Evolutionary conservation across 345 rosid species (phyloP).

Genomic region (Ceriops tagal): DNA sequence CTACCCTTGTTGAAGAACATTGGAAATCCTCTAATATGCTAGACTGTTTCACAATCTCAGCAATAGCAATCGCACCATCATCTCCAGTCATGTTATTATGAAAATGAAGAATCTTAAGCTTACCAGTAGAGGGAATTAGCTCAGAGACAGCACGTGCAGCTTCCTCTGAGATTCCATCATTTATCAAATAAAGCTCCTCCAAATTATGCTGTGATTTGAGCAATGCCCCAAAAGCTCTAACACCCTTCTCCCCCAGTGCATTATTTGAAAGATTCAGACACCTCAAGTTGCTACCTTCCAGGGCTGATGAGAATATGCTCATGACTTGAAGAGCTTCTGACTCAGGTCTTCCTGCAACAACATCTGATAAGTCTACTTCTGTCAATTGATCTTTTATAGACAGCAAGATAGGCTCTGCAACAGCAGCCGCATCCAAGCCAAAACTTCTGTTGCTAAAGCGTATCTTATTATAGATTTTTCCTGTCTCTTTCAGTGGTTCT

Average conservation of each 20-base stretch:
- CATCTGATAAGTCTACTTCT: conserved; percentile 82
- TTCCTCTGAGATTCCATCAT: conserved; percentile 91
- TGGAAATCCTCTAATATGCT: conserved; percentile 62
- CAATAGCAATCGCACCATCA: conserved; percentile 74
- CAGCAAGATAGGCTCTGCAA: conserved; percentile 66
- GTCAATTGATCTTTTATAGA: conserved; percentile 68
- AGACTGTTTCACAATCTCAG: conserved; percentile 68
- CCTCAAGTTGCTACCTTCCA: conserved; percentile 64
- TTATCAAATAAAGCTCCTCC: conserved; percentile 83
- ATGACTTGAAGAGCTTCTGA: conserved; percentile 90
- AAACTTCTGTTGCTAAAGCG: conserved; percentile 93
- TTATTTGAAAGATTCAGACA: conserved; percentile 80
- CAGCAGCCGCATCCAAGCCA: conserved; percentile 72
- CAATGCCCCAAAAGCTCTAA: conserved; percentile 73
- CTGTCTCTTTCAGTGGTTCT: conserved; percentile 65
- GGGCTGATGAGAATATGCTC: conserved; percentile 63
- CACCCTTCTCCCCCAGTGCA: conserved; percentile 93
- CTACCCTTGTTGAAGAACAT: conserved; percentile 91
- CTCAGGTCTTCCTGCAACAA: conserved; percentile 89
- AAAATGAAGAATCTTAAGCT: conserved; percentile 76
- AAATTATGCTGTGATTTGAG: conserved; percentile 63
- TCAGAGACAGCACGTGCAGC: conserved; percentile 77
- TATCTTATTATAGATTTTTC: conserved; percentile 67
- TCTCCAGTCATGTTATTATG: conserved; percentile 97
- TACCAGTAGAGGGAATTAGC: conserved; percentile 77